Evolutionary conservation across 345 rosid species (phyloP).

Genomic region (Aegle marmelos): DNA sequence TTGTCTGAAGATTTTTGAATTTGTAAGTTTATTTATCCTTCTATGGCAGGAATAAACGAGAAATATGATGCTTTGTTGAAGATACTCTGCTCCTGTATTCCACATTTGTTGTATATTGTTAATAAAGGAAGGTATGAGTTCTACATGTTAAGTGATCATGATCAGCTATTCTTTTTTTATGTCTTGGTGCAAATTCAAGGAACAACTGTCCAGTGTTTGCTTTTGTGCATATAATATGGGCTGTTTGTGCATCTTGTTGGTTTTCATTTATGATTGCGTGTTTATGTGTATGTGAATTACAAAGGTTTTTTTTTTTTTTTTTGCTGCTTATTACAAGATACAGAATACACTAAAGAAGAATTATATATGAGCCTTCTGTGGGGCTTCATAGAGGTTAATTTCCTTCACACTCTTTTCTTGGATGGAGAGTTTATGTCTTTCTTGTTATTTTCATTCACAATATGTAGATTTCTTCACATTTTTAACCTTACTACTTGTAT

Average conservation of each 20-base stretch:
- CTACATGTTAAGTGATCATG: neutral
- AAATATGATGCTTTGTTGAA: conserved; percentile 51
- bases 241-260: neutral
- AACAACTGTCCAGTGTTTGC: neutral
- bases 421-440: neutral
- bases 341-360: neutral
- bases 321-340: neutral
- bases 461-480: neutral
- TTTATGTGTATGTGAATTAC: neutral
- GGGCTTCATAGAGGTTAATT: neutral
- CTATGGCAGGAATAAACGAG: conserved; percentile 56
- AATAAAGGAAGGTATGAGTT: conserved; percentile 64
- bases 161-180: neutral
- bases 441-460: neutral
- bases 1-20: conserved; percentile 5
- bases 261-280: neutral
- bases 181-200: conserved; percentile 3
- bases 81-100: conserved; percentile 52
- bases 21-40: conserved; percentile 1
- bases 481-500: neutral
- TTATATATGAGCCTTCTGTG: neutral
- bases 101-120: conserved; percentile 38
- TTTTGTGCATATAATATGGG: neutral
- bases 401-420: neutral
- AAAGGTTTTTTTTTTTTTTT: too few relatives aligned